Evolutionary conservation across 305 asterid species (phyloP).

Genomic region (Salvia sclarea): DNA sequence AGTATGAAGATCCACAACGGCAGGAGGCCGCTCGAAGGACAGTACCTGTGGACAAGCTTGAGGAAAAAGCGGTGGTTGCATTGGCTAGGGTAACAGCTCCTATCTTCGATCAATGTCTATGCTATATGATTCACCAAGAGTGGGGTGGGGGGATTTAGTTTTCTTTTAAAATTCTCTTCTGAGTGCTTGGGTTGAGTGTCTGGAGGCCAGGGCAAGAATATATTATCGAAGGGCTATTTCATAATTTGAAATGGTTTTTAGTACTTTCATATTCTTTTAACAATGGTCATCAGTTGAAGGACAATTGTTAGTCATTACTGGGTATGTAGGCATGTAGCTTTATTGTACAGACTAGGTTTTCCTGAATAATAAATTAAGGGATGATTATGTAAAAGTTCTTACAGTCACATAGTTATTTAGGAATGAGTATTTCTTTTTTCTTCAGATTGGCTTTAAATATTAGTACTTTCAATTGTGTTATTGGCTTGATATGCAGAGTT

Average conservation of each 20-base stretch:
- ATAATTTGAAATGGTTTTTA: neutral
- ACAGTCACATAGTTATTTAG: slow-evolving; percentile 16
- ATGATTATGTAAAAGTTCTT: neutral
- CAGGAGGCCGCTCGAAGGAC: slow-evolving; percentile 82
- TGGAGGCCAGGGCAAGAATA: neutral
- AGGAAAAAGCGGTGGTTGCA: slow-evolving; percentile 84
- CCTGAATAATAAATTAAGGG: neutral
- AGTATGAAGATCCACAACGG: slow-evolving; percentile 78
- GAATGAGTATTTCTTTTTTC: slow-evolving; percentile 26
- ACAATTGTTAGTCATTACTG: neutral
- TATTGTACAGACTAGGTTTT: neutral
- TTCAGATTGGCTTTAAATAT: slow-evolving; percentile 7
- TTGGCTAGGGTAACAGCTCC: slow-evolving; percentile 76
- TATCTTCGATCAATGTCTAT: slow-evolving; percentile 27
- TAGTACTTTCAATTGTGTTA: slow-evolving; percentile 15
- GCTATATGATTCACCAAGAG: neutral
- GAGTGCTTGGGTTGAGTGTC: neutral
- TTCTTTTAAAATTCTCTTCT: neutral
- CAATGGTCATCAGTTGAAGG: neutral
- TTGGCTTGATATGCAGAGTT: slow-evolving; percentile 16
- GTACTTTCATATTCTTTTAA: neutral
- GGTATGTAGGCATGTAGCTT: neutral
- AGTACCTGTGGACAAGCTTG: slow-evolving; percentile 79
- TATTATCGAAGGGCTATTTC: neutral
- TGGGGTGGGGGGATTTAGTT: neutral